Evolutionary conservation across 805 yeast genomes (phyloP).

Genomic region (Candida tallmaniae): DNA sequence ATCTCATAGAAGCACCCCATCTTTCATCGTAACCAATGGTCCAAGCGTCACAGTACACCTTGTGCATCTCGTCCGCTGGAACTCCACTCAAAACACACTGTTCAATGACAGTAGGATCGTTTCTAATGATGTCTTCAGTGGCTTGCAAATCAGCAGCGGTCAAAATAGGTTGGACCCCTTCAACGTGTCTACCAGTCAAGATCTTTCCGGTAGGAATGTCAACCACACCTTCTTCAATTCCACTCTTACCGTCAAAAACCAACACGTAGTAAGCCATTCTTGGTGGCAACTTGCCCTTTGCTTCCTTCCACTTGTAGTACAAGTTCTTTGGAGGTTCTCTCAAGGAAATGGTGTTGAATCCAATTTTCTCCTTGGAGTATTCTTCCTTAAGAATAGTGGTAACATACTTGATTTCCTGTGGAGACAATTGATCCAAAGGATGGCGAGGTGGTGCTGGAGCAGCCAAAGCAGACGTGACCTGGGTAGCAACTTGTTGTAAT

Average conservation of each 20-base stretch:
- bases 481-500: conserved; percentile 58
- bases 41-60: conserved; percentile 65
- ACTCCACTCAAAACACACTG: conserved; percentile 71
- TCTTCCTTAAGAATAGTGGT: conserved; percentile 48
- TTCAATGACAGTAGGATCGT: conserved; percentile 66
- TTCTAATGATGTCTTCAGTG: conserved; percentile 63
- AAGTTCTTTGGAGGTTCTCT: conserved; percentile 66
- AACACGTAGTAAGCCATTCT: conserved; percentile 65
- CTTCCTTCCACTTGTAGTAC: conserved; percentile 62
- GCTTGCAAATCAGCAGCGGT: conserved; percentile 62
- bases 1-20: conserved; percentile 71
- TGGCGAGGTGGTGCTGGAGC: conserved; percentile 56
- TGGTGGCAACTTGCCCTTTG: conserved; percentile 57
- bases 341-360: conserved; percentile 66
- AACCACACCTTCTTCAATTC: conserved; percentile 69
- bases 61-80: conserved; percentile 56
- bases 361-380: conserved; percentile 41
- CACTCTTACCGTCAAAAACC: conserved; percentile 52
- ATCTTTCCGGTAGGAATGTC: conserved; percentile 49
- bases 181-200: conserved; percentile 43
- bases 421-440: conserved; percentile 69
- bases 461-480: conserved; percentile 50
- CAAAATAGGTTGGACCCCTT: conserved; percentile 70
- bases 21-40: conserved; percentile 69
- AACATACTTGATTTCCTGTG: conserved; percentile 56